phyloP scores from a whole-genome alignment of 345 rosid species.

The Aethionema arabicum region DNA sequence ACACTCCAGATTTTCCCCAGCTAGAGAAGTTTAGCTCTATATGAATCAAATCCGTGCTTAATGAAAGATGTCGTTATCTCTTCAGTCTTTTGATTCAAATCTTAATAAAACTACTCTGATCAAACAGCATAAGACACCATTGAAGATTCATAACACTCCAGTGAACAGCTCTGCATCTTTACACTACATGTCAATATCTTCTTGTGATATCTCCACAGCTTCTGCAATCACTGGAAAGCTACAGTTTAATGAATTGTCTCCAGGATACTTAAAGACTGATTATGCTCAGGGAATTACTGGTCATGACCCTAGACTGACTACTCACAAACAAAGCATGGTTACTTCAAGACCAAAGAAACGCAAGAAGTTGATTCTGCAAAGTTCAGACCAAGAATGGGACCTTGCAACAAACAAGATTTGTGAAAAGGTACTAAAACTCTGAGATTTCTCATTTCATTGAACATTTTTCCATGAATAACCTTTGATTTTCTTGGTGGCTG shows the following conservation, averaged over 20 bases:
- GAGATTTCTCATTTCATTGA: neutral
- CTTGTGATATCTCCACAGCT: no score
- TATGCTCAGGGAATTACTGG: slow-evolving; percentile 5
- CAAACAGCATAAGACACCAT: no score
- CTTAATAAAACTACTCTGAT: no score
- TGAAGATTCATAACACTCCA: no score
- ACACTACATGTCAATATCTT: no score
- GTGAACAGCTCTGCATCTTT: no score
- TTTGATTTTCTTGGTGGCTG: neutral
- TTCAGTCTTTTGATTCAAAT: no score
- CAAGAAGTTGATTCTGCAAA: slow-evolving; percentile 12
- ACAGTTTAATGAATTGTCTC: neutral
- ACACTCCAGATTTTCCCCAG: no score
- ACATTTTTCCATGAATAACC: neutral
- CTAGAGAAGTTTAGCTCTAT: no score
- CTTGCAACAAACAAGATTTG: slow-evolving; percentile 12
- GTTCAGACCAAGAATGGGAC: slow-evolving; percentile 27
- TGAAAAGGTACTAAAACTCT: slow-evolving; percentile 25
- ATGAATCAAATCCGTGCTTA: no score
- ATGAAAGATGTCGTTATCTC: no score
- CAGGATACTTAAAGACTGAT: neutral
- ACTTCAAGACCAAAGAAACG: slow-evolving; percentile 18
- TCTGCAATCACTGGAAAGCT: neutral
- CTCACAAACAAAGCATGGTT: slow-evolving; percentile 15
- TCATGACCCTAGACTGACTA: neutral